Percentiles rank a stretch among this genome's conserved stretches.
Conservation (phyloP, 208 protist species). For the Crithidia thermophila region DNA sequence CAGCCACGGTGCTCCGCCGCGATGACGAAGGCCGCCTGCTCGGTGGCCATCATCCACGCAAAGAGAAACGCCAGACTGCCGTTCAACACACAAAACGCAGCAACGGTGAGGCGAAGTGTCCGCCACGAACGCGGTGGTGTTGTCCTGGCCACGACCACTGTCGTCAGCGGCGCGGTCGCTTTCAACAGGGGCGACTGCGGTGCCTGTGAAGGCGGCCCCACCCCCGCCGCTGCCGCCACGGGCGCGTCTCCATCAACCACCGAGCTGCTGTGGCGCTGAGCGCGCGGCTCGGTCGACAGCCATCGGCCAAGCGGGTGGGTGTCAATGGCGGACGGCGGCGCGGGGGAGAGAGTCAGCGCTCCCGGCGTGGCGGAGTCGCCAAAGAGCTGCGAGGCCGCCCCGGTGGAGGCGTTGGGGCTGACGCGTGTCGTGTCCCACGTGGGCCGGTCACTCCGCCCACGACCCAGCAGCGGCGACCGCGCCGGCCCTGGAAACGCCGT, state of each 20-base stretch:
- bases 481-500: not conserved
- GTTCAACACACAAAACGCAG: constrained; percentile 35
- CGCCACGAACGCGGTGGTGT: not conserved
- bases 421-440: not conserved
- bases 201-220: not conserved
- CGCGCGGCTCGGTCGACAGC: not conserved
- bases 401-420: not conserved
- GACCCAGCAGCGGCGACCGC: constrained; percentile 5
- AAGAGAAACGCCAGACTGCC: constrained; percentile 39
- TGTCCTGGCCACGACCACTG: not conserved
- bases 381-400: not conserved
- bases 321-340: not conserved
- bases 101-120: not conserved
- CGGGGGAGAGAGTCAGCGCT: not conserved
- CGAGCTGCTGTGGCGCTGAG: too few species aligned
- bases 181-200: not conserved
- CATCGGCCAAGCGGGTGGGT: not conserved
- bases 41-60: constrained; percentile 41
- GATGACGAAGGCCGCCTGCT: constrained; percentile 37
- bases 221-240: not conserved
- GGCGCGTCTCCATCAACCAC: too few species aligned
- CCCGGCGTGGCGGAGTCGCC: not conserved
- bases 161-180: not conserved
- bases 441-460: not conserved
- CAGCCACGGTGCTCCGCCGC: constrained; percentile 18